phyloP scores from a whole-genome alignment of 163 green algal species.

The Chlorella variabilis region DNA sequence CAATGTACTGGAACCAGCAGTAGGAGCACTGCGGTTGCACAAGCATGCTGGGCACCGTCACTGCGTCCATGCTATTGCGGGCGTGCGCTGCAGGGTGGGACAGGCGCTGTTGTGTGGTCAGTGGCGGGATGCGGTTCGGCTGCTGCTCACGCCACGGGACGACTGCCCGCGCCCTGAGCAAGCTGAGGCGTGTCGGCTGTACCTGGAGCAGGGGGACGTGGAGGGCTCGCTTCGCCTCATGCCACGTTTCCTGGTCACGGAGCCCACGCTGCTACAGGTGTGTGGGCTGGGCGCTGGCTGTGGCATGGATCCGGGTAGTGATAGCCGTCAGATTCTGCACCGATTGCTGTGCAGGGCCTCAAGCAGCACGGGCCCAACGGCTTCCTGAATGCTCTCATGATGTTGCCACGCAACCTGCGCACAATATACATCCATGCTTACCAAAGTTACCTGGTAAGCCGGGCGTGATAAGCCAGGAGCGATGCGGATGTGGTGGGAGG shows the following conservation, averaged over 20 bases:
- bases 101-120: slow-evolving; percentile 77
- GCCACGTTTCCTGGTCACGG: slow-evolving; percentile 66
- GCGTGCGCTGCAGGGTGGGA: slow-evolving; percentile 65
- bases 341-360: slow-evolving; percentile 6
- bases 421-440: slow-evolving; percentile 95
- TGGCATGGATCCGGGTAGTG: neutral
- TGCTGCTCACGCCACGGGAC: slow-evolving; percentile 71
- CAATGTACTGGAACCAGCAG: too few relatives aligned
- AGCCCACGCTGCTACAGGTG: slow-evolving; percentile 73
- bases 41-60: too few relatives aligned
- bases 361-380: slow-evolving; percentile 43
- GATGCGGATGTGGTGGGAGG: neutral
- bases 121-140: slow-evolving; percentile 71
- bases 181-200: slow-evolving; percentile 50
- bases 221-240: slow-evolving; percentile 60
- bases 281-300: neutral
- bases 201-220: slow-evolving; percentile 46
- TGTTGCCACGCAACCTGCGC: slow-evolving; percentile 82
- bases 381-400: slow-evolving; percentile 62
- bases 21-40: too few relatives aligned
- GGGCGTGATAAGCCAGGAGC: neutral
- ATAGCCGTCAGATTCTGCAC: neutral
- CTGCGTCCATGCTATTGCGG: too few relatives aligned
- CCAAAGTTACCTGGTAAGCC: slow-evolving; percentile 68
- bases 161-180: slow-evolving; percentile 10